Base-by-base conservation (phyloP, 2,329 filamentous ascomycete species). In the Alternaria brassicicola region DNA sequence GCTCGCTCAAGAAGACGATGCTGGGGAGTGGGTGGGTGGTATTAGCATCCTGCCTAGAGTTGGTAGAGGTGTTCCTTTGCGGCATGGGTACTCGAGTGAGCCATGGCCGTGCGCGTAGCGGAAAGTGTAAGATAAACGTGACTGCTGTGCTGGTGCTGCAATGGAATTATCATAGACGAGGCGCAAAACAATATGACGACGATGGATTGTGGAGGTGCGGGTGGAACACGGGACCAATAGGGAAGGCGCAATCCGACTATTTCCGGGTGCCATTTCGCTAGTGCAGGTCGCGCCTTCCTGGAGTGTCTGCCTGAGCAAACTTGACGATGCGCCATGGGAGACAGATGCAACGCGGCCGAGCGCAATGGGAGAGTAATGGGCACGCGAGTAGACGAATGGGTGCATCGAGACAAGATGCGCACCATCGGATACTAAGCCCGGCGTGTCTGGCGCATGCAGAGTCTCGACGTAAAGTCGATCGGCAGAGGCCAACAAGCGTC, bases 181-280 rank as follows among this genome's bases (percentile, higher is more conserved):
- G 55, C 41, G 42, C 21, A 19, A 19, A 17, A 13, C 25, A 36
- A 26, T 21, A 30, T 31, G 36, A 30, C 49, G 41, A 45, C 48
- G 35, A 53, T 48, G 41, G 33, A 35, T 21, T 19, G 35, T 28
- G 19, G 58, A 41, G 46, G 49, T 26, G 47, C 50, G 25, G 49
- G 62, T 58, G 52, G 62, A 66, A 66, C 56, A 10, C 19, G 52
- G 43, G 43, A 53, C 65, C 55, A 63, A 65, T 66, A 33, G 52
- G 51, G 31, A 21, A 23, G 31, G 47, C 12, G 46, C 48, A 52
- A 35, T 45, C 35, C 13, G 36, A 43, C 60, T 61, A 48, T 60
- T 60, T 62, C 45, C 47, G 38, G 42, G 42, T 10, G 25, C 31
- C 39, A 26, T 39, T 30, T 42, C 51, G 35, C 26, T 39, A 55